Base-by-base conservation (phyloP, 257 asterid genomes). In the Solanum dulcamara region DNA sequence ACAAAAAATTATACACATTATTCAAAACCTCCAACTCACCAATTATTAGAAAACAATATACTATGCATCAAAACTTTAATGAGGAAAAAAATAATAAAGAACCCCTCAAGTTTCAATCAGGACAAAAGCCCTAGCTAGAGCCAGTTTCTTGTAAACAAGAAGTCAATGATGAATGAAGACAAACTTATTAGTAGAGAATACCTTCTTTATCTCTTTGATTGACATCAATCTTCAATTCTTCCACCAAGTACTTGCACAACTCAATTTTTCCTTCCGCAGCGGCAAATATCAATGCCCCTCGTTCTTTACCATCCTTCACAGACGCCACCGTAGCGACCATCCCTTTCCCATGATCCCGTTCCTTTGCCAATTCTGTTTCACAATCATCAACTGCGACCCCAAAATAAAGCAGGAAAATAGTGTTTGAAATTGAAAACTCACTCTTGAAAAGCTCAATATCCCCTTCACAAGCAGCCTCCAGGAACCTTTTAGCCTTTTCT, bases 271-370 rank as follows among this genome's bases (percentile, higher is more conserved):
- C 99, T 83, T 96, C 98, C 87, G 94, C 92, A 46, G 99, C 97
- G 38, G 99, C 94, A 89, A 96, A 96, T 80, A 91, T 93, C 85
- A 96, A 90, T 51, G 99, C 96, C 86, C 97, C 98, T 92, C 98
- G 90, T 88, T 95, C 92, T 85, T 96, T 91, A 53, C 97, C 97
- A 92, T 96, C 99, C 94, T 92, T 93, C 87, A 92, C 91, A 88
- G 90, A 95, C 24, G 86, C 90, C 46, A 92, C 91, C 13, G 98
- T 94, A 85, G 88, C 92, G 18, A 92, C 87, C 77, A 94, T 83
- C 70, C 98, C 99, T 86, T 94, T 93, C 33, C 98, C 98, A 83
- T 85, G 92, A 89, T 94, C 98, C 77, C 95, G 96, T 77, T 89
- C 93, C 66, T 86, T 87, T 18, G 92, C 98, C 81, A 90, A 86